phyloP scores from a whole-genome alignment of 2,329 filamentous ascomycete species.

The Xenoacremonium recifei region DNA sequence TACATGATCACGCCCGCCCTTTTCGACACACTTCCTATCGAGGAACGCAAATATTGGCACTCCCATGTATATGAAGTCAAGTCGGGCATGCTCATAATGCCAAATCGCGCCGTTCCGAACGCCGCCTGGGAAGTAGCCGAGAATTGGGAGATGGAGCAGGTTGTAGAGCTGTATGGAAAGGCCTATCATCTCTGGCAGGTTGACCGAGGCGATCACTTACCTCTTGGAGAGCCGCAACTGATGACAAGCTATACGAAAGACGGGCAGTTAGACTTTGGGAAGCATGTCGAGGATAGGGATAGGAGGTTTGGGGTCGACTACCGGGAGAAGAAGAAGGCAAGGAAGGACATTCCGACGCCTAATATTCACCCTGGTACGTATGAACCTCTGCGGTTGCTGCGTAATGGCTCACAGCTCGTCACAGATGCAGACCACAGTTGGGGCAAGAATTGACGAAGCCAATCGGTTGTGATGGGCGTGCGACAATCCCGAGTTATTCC shows the following conservation, averaged over 20 bases:
- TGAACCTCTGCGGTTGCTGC: too few species aligned
- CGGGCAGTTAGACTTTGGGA: constrained; percentile 49
- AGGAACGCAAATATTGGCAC: constrained; percentile 79
- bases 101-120: constrained; percentile 57
- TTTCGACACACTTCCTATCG: constrained; percentile 61
- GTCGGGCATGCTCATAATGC: constrained; percentile 79
- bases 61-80: constrained; percentile 73
- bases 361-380: constrained; percentile 40
- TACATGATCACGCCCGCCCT: constrained; percentile 78
- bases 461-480: too few species aligned
- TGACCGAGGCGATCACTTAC: constrained; percentile 64
- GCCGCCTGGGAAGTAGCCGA: constrained; percentile 73
- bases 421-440: constrained; percentile 24
- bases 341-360: constrained; percentile 41
- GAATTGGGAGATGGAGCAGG: constrained; percentile 75
- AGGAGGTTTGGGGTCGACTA: constrained; percentile 45
- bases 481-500: not conserved
- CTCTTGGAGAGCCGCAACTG: constrained; percentile 50
- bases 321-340: constrained; percentile 41
- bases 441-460: constrained; percentile 16
- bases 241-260: constrained; percentile 53
- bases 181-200: constrained; percentile 86
- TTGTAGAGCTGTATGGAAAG: constrained; percentile 77
- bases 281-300: constrained; percentile 44
- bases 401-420: constrained; percentile 4